Evolutionary conservation across 371 early-diverging fungal genomes (phyloP), one percentile per base, ranked within the genome.

Genomic region (Haplosporangium sp.): DNA sequence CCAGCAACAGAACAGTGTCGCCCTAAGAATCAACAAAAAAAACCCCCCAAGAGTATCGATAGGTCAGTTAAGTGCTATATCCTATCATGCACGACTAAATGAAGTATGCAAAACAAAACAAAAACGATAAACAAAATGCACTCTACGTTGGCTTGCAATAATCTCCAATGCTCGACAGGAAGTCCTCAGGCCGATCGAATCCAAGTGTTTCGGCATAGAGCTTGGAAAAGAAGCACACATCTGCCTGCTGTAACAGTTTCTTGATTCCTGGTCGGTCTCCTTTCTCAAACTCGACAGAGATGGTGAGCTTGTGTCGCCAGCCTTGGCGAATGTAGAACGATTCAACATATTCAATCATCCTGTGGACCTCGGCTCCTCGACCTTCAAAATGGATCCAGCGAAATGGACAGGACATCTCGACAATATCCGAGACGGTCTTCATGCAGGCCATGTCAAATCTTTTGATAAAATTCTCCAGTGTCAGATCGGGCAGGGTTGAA

Each of bases 311-410:
- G 7, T 80, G 64, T 48, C 83, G 81, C 83, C 84, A 85, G 14
- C 73, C 66, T 43, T 84, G 84, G 14, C 64, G 48, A 9, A 50
- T 66, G 11, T 83, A 83, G 16, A 84, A 83, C 2, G 70, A 53
- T 29, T 85, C 75, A 2, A 90, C 53, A 82, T 86, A 86, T 36
- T 85, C 83, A 56, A 92, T 86, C 84, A 90, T 90, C 41, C 63
- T 52, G n/a, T 85, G 59, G 1, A 82, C 81, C 10, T 77, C 77
- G 10, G 86, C 80, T 36, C 91, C 91, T 5, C 92, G 81, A 13
- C 91, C 91, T 67, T 92, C 92, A 73, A 90, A 92, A 70, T 92
- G 92, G 20, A 88, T 81, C 92, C 92, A 90, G 21, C 56, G 66
- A 46, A 81, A 63, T 20, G 73, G 72, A 36, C 61, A 59, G 5